phyloP scores from a whole-genome alignment of 2,329 filamentous ascomycete species.

The Penicillium sumatraense region DNA sequence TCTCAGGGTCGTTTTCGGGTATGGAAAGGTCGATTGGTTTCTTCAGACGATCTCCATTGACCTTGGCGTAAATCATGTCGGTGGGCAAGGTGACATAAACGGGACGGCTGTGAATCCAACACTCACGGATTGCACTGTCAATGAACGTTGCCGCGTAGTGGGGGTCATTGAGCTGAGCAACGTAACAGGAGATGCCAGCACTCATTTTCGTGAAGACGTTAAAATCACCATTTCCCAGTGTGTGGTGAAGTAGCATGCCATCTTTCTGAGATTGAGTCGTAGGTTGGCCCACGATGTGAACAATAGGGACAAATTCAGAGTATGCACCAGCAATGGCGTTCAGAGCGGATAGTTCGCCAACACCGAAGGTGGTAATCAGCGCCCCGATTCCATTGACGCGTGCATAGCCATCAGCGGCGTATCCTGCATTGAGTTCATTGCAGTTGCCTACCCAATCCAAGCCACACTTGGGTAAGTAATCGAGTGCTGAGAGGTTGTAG shows the following conservation, averaged over 20 bases:
- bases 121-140: constrained; percentile 76
- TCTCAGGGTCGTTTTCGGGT: constrained; percentile 68
- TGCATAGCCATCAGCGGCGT: constrained; percentile 80
- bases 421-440: constrained; percentile 69
- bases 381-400: constrained; percentile 72
- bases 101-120: constrained; percentile 73
- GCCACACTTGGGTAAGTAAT: constrained; percentile 60
- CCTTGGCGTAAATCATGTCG: constrained; percentile 76
- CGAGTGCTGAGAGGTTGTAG: constrained; percentile 68
- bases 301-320: constrained; percentile 72
- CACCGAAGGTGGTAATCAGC: constrained; percentile 75
- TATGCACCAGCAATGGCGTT: constrained; percentile 77
- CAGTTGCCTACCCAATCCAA: constrained; percentile 65
- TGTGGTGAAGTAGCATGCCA: constrained; percentile 64
- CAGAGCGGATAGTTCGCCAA: constrained; percentile 69
- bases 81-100: constrained; percentile 85
- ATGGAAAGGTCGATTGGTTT: constrained; percentile 70
- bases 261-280: constrained; percentile 52
- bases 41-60: constrained; percentile 74
- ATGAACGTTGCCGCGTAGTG: constrained; percentile 74
- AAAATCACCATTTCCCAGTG: constrained; percentile 77
- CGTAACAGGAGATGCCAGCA: constrained; percentile 69
- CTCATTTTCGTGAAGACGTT: constrained; percentile 83
- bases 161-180: constrained; percentile 72
- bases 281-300: constrained; percentile 64